These are phyloP conservation scores for Xylariales sp. DNA, from an alignment of 2,329 filamentous ascomycete genomes.

Conservation along the genomic window DNA sequence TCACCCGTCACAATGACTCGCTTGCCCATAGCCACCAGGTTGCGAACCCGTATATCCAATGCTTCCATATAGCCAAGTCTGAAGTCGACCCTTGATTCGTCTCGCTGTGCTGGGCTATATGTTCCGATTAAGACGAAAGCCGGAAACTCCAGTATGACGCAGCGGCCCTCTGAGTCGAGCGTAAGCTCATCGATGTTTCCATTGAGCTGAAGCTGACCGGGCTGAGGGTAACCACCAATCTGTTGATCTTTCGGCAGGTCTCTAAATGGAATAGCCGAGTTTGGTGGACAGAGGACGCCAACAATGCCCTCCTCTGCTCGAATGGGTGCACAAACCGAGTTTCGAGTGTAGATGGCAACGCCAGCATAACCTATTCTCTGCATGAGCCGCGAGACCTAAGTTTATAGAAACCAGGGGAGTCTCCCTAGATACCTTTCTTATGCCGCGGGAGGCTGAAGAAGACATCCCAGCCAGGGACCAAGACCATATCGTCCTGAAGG, in stretches of 20 bases:
- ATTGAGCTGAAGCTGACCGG: constrained; percentile 78
- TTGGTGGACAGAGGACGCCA: constrained; percentile 80
- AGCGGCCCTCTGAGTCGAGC: constrained; percentile 92
- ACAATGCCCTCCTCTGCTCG: constrained; percentile 94
- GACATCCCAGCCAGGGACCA: constrained; percentile 94
- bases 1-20: constrained; percentile 88
- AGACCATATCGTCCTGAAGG: constrained; percentile 92
- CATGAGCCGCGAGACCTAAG: constrained; percentile 22
- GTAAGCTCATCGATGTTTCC: constrained; percentile 73
- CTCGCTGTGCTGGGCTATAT: constrained; percentile 90
- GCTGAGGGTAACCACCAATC: constrained; percentile 88
- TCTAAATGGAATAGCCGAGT: constrained; percentile 75
- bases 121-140: constrained; percentile 94
- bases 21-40: constrained; percentile 83
- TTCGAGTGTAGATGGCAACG: constrained; percentile 94
- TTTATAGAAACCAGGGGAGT: neutral
- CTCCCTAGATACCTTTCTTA: constrained; percentile 78
- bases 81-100: constrained; percentile 85
- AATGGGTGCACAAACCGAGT: constrained; percentile 84
- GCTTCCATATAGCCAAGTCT: constrained; percentile 82
- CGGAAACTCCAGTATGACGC: constrained; percentile 90
- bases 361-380: constrained; percentile 84
- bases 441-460: constrained; percentile 93
- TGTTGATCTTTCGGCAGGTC: constrained; percentile 78
- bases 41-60: constrained; percentile 85